Evolutionary conservation across 2,329 filamentous ascomycete species (phyloP).

Genomic region (Trichoderma polysporum): DNA sequence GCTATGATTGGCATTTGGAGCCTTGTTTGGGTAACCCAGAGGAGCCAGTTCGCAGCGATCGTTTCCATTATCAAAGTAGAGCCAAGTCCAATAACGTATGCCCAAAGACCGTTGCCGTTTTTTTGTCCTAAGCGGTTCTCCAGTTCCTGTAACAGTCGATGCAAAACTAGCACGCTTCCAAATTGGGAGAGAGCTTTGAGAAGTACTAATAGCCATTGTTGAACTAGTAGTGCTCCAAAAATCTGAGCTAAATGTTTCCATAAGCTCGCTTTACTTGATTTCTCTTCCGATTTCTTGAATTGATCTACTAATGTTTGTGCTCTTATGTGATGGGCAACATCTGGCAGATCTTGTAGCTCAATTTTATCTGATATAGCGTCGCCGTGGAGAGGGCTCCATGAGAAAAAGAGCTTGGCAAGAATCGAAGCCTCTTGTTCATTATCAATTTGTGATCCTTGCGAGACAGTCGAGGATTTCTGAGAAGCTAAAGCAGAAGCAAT

Average conservation of each 20-base stretch:
- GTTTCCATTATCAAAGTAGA: background rate
- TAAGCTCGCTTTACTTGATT: background rate
- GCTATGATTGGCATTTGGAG: slow-evolving; percentile 4
- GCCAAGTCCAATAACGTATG: background rate
- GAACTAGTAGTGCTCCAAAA: background rate
- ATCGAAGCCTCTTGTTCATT: background rate
- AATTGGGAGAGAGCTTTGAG: slow-evolving; percentile 5
- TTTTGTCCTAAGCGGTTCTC: background rate
- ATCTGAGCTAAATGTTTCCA: background rate
- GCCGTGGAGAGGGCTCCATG: slow-evolving; percentile 1
- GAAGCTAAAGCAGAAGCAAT: no score
- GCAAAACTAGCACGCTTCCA: slow-evolving; percentile 7
- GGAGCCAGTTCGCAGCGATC: background rate
- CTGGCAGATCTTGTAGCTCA: background rate
- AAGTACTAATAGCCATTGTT: slow-evolving; percentile 14
- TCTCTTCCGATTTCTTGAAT: background rate
- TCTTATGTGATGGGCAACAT: background rate
- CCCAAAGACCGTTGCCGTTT: background rate
- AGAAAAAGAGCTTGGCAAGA: background rate
- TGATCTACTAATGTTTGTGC: background rate
- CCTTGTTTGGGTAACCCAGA: slow-evolving; percentile 6
- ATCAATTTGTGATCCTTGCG: background rate
- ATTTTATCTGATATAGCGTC: background rate
- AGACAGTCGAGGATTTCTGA: no score
- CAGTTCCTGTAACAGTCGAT: background rate